Percentiles rank a stretch among this genome's conserved stretches.
phyloP scores from a whole-genome alignment of 106 monocot species.

The Iris macrosiphon region DNA sequence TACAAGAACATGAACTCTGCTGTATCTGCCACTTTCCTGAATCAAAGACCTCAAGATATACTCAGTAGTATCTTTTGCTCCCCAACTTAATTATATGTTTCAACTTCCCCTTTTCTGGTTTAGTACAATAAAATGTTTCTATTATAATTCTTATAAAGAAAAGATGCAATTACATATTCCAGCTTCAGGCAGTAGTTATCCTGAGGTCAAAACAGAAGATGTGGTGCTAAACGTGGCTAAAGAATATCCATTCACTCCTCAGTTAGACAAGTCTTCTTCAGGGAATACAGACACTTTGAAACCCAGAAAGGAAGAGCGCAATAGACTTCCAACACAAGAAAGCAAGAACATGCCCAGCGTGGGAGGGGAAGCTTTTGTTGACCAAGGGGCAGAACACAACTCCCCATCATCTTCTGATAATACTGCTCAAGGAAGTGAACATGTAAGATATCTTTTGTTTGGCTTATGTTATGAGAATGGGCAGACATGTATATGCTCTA shows the following conservation, averaged over 20 bases:
- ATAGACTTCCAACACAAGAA: neutral
- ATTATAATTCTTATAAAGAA: neutral
- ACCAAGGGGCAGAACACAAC: neutral
- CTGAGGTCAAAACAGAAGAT: too few species aligned
- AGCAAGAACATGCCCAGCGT: neutral
- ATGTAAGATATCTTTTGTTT: too few species aligned
- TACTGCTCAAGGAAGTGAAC: neutral
- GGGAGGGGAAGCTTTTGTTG: conserved; percentile 2
- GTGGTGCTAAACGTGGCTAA: too few species aligned
- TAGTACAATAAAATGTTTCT: neutral
- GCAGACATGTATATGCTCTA: too few species aligned
- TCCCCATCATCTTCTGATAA: conserved; percentile 7
- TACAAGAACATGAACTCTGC: conserved; percentile 52
- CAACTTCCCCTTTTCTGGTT: neutral
- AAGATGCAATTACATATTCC: neutral
- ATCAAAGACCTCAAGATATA: conserved; percentile 16
- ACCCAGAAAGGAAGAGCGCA: neutral
- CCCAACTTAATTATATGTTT: neutral
- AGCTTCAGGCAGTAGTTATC: neutral
- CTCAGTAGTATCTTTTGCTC: conserved; percentile 19
- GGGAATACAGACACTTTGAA: neutral
- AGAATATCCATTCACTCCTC: neutral
- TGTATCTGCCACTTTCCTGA: conserved; percentile 25
- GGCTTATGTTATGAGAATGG: too few species aligned
- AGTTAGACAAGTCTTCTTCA: neutral